Percentiles rank a stretch among this genome's conserved stretches.
Conservation (phyloP, 2,329 filamentous ascomycete genomes). For the Xylariaceae sp. region DNA sequence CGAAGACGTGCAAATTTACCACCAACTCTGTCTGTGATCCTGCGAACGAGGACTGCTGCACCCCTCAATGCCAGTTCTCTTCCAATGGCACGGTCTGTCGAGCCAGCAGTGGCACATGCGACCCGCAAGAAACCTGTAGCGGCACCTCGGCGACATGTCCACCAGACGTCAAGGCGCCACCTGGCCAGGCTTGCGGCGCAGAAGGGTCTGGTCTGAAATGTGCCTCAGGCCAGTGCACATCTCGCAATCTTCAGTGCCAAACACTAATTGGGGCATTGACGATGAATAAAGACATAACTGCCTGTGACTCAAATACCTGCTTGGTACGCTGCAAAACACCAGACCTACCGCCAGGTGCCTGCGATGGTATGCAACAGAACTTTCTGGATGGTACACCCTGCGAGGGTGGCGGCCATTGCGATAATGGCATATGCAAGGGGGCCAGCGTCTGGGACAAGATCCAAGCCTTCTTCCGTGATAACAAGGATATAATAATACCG, state of each 20-base stretch:
- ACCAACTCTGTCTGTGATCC: conserved; percentile 78
- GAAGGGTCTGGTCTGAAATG: conserved; percentile 71
- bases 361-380: conserved; percentile 83
- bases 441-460: conserved; percentile 74
- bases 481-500: conserved; percentile 85
- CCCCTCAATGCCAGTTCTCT: conserved; percentile 69
- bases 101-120: conserved; percentile 78
- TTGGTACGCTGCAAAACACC: conserved; percentile 77
- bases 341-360: conserved; percentile 68
- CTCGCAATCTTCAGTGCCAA: conserved; percentile 86
- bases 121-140: conserved; percentile 83
- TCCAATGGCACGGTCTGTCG: conserved; percentile 78
- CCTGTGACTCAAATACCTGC: conserved; percentile 78
- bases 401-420: conserved; percentile 78
- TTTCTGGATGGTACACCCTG: conserved; percentile 93
- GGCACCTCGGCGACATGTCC: conserved; percentile 79
- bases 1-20: conserved; percentile 85
- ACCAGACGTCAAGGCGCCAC: conserved; percentile 68
- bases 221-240: conserved; percentile 93
- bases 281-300: conserved; percentile 76
- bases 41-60: conserved; percentile 83
- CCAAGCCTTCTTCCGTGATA: conserved; percentile 74
- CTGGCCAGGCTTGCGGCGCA: conserved; percentile 76
- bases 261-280: conserved; percentile 79
- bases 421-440: conserved; percentile 79